Conservation (phyloP, 768 basidiomycete species). For the Hydnum rufescens region DNA sequence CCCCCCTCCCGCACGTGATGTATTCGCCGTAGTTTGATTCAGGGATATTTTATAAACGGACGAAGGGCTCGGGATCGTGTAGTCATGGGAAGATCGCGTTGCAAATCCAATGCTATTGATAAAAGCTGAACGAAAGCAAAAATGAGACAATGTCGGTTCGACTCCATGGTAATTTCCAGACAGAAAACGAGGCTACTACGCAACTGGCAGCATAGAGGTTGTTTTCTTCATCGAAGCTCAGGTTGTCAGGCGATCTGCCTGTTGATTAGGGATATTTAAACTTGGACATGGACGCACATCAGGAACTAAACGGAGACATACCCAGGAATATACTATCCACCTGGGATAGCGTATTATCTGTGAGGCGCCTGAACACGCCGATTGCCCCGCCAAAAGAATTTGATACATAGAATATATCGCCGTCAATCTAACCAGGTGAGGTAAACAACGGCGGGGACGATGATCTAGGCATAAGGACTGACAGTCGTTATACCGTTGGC, state of each 20-base stretch:
- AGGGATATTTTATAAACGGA: background rate
- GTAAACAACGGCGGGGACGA: background rate
- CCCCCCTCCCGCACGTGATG: too few relatives aligned
- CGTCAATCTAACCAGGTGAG: background rate
- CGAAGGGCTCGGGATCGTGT: background rate
- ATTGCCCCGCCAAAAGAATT: background rate
- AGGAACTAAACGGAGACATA: background rate
- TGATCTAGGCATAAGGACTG: background rate
- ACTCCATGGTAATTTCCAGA: background rate
- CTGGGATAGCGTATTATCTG: background rate
- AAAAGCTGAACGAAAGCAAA: background rate
- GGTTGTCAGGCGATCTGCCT: background rate
- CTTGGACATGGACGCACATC: background rate
- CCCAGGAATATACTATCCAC: background rate
- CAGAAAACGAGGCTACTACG: background rate
- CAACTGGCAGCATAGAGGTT: background rate
- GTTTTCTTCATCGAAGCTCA: background rate
- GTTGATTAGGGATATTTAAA: background rate
- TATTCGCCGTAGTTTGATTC: background rate
- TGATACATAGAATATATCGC: background rate
- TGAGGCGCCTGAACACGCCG: background rate
- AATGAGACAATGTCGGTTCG: background rate
- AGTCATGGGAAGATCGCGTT: background rate
- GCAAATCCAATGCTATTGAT: background rate
- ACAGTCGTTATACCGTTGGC: background rate